A percentile compares a stretch with the other conserved stretches of the same genome.
Conservation (phyloP, 139 green algal species). For the Tetradesmus obliquus region DNA sequence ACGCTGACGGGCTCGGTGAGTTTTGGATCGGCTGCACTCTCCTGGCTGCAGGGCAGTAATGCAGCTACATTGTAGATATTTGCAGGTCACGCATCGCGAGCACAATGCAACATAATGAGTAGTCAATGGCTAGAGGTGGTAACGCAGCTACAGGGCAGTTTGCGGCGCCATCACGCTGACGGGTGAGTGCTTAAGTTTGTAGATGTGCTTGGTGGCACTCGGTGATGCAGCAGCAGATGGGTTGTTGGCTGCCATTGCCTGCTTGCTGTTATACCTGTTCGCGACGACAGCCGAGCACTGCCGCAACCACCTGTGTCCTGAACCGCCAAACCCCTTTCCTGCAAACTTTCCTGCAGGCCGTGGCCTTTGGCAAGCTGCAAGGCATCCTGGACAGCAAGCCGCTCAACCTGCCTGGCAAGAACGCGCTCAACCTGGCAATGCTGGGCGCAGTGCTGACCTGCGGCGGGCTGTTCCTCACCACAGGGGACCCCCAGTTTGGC, state of each 20-base stretch:
- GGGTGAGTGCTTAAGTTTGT: slow-evolving; percentile 35
- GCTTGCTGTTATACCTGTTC: too few relatives aligned
- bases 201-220: neutral
- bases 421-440: slow-evolving; percentile 75
- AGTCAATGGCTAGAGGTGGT: too few relatives aligned
- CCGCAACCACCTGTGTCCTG: too few relatives aligned
- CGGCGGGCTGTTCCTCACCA: slow-evolving; percentile 67
- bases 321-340: neutral
- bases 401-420: slow-evolving; percentile 85
- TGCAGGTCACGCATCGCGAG: too few relatives aligned
- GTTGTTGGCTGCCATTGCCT: too few relatives aligned
- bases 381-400: slow-evolving; percentile 75
- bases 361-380: slow-evolving; percentile 94
- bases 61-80: too few relatives aligned
- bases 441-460: slow-evolving; percentile 62
- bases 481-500: slow-evolving; percentile 24
- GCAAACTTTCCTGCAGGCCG: slow-evolving; percentile 46
- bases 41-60: neutral
- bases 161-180: slow-evolving; percentile 89
- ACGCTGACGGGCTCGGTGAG: slow-evolving; percentile 83
- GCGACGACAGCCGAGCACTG: too few relatives aligned
- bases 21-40: neutral
- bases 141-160: too few relatives aligned
- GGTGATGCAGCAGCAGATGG: too few relatives aligned
- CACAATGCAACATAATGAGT: too few relatives aligned